phyloP scores from a whole-genome alignment of 768 basidiomycete species.

The Panaeolus papilionaceus region DNA sequence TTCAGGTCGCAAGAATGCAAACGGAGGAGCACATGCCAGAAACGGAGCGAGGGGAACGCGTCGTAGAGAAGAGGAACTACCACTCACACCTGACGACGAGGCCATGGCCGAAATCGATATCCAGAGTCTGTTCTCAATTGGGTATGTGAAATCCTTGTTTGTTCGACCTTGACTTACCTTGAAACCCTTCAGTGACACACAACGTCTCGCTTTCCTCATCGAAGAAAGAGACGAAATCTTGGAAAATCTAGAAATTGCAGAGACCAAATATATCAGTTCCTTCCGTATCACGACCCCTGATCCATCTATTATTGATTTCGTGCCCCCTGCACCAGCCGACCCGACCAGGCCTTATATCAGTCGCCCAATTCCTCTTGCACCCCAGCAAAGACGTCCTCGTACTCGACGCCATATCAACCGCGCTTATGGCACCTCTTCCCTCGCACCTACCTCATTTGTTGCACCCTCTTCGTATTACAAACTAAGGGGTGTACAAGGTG shows the following conservation, averaged over 20 bases:
- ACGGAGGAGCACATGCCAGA: constrained; percentile 31
- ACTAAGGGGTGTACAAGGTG: constrained; percentile 63
- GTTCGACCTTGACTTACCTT: constrained; percentile 12
- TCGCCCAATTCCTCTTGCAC: constrained; percentile 64
- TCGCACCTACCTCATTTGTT: constrained; percentile 78
- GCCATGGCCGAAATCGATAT: constrained; percentile 67
- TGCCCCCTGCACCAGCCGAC: constrained; percentile 47
- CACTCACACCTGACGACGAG: constrained; percentile 45
- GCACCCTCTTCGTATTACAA: constrained; percentile 84
- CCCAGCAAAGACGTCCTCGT: constrained; percentile 41
- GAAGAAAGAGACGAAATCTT: constrained; percentile 78
- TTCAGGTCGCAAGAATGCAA: constrained; percentile 34
- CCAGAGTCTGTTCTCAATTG: constrained; percentile 75
- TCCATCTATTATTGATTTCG: constrained; percentile 69
- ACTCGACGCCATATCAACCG: constrained; percentile 61
- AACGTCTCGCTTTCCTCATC: constrained; percentile 68
- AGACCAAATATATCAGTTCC: constrained; percentile 77
- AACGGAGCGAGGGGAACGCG: constrained; percentile 36
- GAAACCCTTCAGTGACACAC: constrained; percentile 61
- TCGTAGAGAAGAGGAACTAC: constrained; percentile 48
- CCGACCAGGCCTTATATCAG: constrained; percentile 67
- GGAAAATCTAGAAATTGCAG: constrained; percentile 82
- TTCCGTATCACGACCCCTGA: constrained; percentile 78
- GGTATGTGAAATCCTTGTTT: constrained; percentile 48
- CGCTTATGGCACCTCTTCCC: constrained; percentile 71